Percentiles rank a stretch among this genome's conserved stretches.
These are phyloP conservation scores for Eucalyptus brandiana DNA, from an alignment of 345 rosid species.

Conservation along the genomic window DNA sequence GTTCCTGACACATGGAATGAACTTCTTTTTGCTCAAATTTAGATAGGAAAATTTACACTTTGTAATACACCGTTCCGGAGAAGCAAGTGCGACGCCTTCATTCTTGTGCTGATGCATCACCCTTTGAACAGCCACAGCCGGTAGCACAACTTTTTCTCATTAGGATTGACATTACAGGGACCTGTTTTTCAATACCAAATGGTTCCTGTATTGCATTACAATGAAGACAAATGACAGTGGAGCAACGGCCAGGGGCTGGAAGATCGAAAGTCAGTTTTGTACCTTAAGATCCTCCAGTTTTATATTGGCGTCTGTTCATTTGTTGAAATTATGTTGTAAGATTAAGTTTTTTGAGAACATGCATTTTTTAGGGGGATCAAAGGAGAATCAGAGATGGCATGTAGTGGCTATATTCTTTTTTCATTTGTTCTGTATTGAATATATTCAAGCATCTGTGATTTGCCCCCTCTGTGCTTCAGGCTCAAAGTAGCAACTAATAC, in stretches of 20 bases:
- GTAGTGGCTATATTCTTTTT: background rate
- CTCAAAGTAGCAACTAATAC: background rate
- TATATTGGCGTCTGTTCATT: background rate
- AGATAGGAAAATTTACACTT: background rate
- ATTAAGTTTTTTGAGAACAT: background rate
- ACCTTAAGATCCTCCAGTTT: background rate
- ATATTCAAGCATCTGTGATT: background rate
- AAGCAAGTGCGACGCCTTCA: background rate
- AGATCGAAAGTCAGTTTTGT: background rate
- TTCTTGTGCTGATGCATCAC: background rate
- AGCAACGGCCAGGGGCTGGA: background rate
- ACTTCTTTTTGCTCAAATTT: conserved; percentile 20
- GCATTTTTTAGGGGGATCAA: background rate
- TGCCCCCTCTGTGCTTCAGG: background rate
- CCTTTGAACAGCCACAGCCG: background rate
- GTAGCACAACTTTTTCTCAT: background rate
- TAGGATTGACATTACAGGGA: background rate
- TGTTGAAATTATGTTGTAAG: background rate
- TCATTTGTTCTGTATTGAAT: background rate
- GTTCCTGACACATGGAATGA: conserved; percentile 49
- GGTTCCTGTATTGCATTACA: background rate
- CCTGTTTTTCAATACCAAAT: background rate
- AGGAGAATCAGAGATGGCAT: background rate
- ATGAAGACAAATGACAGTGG: background rate
- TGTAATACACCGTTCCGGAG: background rate